Base-by-base conservation (phyloP, 1,284 basidiomycete species). In the Phlebopus sp. region DNA sequence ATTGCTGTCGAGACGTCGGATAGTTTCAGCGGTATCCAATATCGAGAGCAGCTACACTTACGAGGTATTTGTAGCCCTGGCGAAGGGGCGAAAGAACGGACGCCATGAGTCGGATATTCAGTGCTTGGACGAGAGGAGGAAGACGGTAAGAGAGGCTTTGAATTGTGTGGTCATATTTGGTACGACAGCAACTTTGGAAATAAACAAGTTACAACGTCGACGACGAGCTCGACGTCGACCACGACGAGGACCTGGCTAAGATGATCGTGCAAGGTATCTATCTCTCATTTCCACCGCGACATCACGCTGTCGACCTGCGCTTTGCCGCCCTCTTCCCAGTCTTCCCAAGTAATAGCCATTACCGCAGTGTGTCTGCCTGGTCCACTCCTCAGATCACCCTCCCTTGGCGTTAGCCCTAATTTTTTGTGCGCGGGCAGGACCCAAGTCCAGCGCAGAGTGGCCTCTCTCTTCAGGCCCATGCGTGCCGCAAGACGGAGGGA, bases 1-100 rank as follows among this genome's bases (percentile, higher is more conserved):
- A 83, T 79, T 78, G 76, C 78, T 79, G 42, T 38, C 8, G 23
- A 21, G 8, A 19, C 43, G 30, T 25, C 21, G 10, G 17, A 2
- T 35, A 5, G 23, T 7, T 11, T 2, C 45, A 23, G n/a, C 8
- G 9, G 8, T 21, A 30, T 15, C 8, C 10, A 7, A 31, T 14
- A 25, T 11, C 17, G 1, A 6, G 8, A 21, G 21, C 14, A 5
- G n/a, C 4, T 37, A 0, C 4, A 57, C 65, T 43, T 27, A 69
- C 63, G 39, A 69, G 51, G 47, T 66, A 67, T 55, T 51, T 59
- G 35, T 66, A 69, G 14, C 56, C 55, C 38, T 40, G 59, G 25
- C 65, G 59, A 18, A 65, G 65, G 1, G 67, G 66, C 14, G 63
- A 58, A 25, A 54, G 39, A 34, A 67, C 40, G 43, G 66, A 61